Evolutionary conservation across 2,329 filamentous ascomycete species (phyloP).

Genomic region (Fonsecaea pedrosoi): DNA sequence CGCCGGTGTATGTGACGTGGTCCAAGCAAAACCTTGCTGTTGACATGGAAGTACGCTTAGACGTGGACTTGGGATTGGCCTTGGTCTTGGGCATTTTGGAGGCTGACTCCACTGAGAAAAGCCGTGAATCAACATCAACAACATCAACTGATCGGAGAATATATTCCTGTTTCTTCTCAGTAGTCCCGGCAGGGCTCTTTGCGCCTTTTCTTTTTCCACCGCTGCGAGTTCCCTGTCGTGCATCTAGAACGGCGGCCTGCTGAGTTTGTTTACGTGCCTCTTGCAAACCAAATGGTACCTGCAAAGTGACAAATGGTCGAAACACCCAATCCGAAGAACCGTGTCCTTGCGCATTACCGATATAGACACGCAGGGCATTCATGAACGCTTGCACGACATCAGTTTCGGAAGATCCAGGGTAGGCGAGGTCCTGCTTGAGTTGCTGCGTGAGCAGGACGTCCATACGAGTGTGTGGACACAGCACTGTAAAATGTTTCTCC

Average conservation of each 20-base stretch:
- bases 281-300: conserved; percentile 12
- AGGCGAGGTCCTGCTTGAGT: conserved; percentile 28
- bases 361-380: conserved; percentile 14
- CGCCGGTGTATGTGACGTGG: conserved; percentile 30
- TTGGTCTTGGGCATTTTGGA: not conserved
- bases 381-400: not conserved
- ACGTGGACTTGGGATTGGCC: not conserved
- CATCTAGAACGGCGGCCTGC: not conserved
- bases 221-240: not conserved
- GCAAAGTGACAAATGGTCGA: conserved; percentile 27
- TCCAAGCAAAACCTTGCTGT: conserved; percentile 23
- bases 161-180: conserved; percentile 22
- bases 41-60: not conserved
- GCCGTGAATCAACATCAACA: conserved; percentile 32
- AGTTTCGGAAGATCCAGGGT: conserved; percentile 14
- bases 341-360: conserved; percentile 12
- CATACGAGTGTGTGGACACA: conserved; percentile 22
- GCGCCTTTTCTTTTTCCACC: not conserved
- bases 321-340: conserved; percentile 30
- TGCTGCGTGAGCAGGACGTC: conserved; percentile 25
- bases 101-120: conserved; percentile 8
- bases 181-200: not conserved
- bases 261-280: not conserved
- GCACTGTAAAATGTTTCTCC: conserved; percentile 20
- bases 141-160: conserved; percentile 29